Evolutionary conservation across 1,284 basidiomycete species (phyloP).

Genomic region (Cerrena zonata): DNA sequence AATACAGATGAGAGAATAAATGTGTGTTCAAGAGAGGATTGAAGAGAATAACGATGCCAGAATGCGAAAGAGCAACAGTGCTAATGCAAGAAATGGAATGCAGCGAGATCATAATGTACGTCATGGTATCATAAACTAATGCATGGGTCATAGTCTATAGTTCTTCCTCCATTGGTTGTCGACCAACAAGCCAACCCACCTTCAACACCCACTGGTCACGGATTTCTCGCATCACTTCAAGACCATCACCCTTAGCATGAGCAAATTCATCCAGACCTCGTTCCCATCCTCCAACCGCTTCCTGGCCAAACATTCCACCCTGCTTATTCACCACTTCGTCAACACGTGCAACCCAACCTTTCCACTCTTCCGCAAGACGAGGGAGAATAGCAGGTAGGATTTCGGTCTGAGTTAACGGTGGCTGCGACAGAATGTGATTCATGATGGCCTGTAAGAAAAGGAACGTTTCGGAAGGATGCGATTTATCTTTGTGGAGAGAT

Average conservation of each 20-base stretch:
- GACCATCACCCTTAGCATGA: conserved; percentile 42
- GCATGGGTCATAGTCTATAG: conserved; percentile 16
- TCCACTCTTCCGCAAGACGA: conserved; percentile 67
- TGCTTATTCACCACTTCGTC: conserved; percentile 64
- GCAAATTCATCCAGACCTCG: conserved; percentile 61
- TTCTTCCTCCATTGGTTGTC: conserved; percentile 52
- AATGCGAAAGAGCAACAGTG: too few species aligned
- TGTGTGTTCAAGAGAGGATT: neutral
- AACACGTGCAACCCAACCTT: conserved; percentile 64
- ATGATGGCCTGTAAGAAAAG: conserved; percentile 63
- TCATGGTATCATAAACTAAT: neutral
- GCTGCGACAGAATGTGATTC: conserved; percentile 60
- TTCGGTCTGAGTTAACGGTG: conserved; percentile 54
- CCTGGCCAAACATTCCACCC: conserved; percentile 72
- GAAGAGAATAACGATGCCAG: neutral
- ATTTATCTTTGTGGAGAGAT: conserved; percentile 51
- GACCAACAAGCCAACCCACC: conserved; percentile 73
- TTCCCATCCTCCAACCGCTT: conserved; percentile 63
- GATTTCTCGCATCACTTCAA: conserved; percentile 49
- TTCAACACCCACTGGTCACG: conserved; percentile 65
- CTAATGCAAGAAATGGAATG: neutral
- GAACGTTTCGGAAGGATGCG: conserved; percentile 68
- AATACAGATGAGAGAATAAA: neutral
- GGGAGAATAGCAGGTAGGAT: conserved; percentile 53
- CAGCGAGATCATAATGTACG: neutral